Percentiles rank a stretch among this genome's conserved stretches.
These are phyloP conservation scores for Candida michaelii DNA, from an alignment of 805 yeast genomes.

Conservation along the genomic window DNA sequence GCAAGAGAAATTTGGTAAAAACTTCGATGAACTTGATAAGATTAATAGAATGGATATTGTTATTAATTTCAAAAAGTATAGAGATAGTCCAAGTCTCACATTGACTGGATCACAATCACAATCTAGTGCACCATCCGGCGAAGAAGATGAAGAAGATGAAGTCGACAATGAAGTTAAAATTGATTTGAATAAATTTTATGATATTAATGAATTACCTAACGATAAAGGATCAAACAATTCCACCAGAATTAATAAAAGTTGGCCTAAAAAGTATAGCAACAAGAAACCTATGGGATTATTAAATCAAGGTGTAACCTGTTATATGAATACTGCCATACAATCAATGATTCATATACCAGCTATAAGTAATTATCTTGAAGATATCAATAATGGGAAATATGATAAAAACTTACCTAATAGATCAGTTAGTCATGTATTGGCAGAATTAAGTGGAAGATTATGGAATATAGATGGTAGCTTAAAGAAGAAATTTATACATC, in stretches of 20 bases:
- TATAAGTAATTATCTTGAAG: constrained; percentile 74
- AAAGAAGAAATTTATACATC: constrained; percentile 58
- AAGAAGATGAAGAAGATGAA: constrained; percentile 20
- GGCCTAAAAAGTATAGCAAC: constrained; percentile 53
- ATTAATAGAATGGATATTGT: too few species aligned
- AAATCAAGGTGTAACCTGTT: constrained; percentile 95
- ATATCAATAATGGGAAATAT: constrained; percentile 57
- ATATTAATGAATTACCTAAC: constrained; percentile 52
- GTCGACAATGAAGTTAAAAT: constrained; percentile 2
- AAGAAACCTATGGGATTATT: constrained; percentile 72
- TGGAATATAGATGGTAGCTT: constrained; percentile 54
- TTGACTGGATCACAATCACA: neutral
- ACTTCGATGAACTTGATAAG: neutral
- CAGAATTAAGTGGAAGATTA: constrained; percentile 68
- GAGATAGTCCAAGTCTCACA: too few species aligned
- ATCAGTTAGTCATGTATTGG: constrained; percentile 65
- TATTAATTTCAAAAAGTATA: too few species aligned
- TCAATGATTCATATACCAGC: constrained; percentile 90
- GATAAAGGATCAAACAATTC: constrained; percentile 68
- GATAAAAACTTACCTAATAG: constrained; percentile 45
- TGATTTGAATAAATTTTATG: constrained; percentile 43
- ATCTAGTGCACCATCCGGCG: constrained; percentile 12
- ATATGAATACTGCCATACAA: constrained; percentile 94
- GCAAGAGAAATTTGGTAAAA: neutral
- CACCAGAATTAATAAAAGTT: constrained; percentile 63